Evolutionary conservation across 169 alveolate species (phyloP), one percentile per base, ranked within the genome.

Genomic region (Eimeria acervulina): DNA sequence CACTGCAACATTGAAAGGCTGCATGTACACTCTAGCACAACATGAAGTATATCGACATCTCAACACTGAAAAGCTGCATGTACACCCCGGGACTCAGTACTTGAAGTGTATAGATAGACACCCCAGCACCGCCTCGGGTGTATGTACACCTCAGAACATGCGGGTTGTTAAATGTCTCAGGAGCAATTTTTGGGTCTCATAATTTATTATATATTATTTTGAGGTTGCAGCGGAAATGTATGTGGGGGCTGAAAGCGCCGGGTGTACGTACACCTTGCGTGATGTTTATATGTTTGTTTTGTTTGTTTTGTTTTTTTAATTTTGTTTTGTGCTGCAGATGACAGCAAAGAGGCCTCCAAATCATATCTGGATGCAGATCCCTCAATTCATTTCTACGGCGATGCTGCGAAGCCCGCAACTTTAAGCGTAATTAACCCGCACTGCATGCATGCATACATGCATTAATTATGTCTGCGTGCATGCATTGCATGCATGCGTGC

Each of bases 371-470:
- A 70, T 44, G 8, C 55, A 17, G 95, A 74, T 80, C 61, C 83
- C 21, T 15, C 61, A 38, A 61, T 74, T n/a, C 95, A 90, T 52
- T 70, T 74, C 68, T 72, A 52, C 59, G 95, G 95, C 13, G 95
- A 90, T 63, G 23, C 51, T 28, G 74, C 55, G 23, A 61, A 70
- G 26, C 90, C 95, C 33, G 38, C 95, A 28, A 89, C 95, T n/a
- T 21, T 90, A 42, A 81, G 81, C 33, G 95, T 70, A 52, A 55
- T 52, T 26, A 80, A 28, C 8, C 3, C 12, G 26, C 26, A 6
- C 66, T 23, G 40, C 68, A 15, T 47, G 55, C 55, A 47, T 5
- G 12, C 55, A n/a, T n/a, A n/a, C n/a, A n/a, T n/a, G n/a, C n/a
- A n/a, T n/a, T n/a, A n/a, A n/a, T n/a, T n/a, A n/a, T n/a, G n/a